Conservation (phyloP, 2,329 filamentous ascomycete genomes). For the Helotiales sp. region DNA sequence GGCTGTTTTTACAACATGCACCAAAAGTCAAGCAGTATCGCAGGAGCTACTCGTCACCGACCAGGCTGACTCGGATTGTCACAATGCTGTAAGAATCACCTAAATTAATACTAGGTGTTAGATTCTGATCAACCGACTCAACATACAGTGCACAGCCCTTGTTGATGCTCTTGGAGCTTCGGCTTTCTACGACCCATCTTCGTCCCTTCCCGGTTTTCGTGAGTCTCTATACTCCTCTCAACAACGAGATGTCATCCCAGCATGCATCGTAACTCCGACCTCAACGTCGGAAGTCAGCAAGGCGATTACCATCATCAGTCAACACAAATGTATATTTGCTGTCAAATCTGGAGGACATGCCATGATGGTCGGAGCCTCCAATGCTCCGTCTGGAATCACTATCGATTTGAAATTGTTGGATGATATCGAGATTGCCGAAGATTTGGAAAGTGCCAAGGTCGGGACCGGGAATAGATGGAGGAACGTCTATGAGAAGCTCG, state of each 20-base stretch:
- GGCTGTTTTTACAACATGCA: not conserved
- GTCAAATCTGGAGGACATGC: constrained; percentile 25
- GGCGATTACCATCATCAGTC: constrained; percentile 9
- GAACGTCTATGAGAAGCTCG: constrained; percentile 39
- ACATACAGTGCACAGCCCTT: constrained; percentile 7
- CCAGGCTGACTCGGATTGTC: not conserved
- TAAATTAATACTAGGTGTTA: not conserved
- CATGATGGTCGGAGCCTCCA: constrained; percentile 45
- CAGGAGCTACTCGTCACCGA: not conserved
- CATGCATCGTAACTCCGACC: constrained; percentile 20
- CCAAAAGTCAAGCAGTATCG: not conserved
- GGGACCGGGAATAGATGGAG: constrained; percentile 40
- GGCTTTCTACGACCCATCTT: constrained; percentile 3
- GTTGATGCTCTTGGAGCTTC: not conserved
- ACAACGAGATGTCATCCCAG: constrained; percentile 18
- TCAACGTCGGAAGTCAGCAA: constrained; percentile 10
- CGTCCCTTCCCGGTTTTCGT: not conserved
- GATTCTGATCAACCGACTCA: not conserved
- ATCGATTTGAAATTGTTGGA: constrained; percentile 44
- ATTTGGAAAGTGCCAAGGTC: constrained; percentile 33
- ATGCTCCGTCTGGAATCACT: constrained; percentile 47
- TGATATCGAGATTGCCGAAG: constrained; percentile 26
- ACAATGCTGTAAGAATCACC: constrained; percentile 3
- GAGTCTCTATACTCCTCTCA: constrained; percentile 32
- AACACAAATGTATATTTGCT: constrained; percentile 20